Evolutionary conservation across 805 yeast species (phyloP), one percentile per base, ranked within the genome.

Genomic region (Ogataea nakhonphanomensis): DNA sequence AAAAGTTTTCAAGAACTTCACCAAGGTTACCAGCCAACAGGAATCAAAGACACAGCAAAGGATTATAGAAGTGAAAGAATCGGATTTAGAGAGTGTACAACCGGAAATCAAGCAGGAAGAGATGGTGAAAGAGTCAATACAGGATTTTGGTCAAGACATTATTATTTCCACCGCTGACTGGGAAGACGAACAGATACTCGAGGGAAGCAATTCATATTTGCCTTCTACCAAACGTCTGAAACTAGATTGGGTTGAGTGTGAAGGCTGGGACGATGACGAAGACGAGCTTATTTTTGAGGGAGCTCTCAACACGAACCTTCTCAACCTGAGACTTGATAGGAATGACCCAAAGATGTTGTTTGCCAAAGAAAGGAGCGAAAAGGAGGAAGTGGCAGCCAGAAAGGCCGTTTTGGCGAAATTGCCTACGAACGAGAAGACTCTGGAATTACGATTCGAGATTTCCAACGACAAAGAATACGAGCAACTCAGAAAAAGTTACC

Each of bases 401-500:
- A 41, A 26, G 45, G 53, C 44, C 27, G 54, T 41, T 33, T 27
- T 37, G 33, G 73, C 79, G 1, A 33, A 53, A 3, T 62, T 76
- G 6, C 84, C 90, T 3, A 61, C 71, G 2, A 73, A 67, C 43
- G 85, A 81, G 33, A 73, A 72, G 45, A 57, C 69, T 22, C 53
- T 87, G 14, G 71, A 74, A 26, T 59, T 71, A 43, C 81, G 84
- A 49, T 88, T 84, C 64, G 84, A 86, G 59, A 73, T 91, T 28
- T 89, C 97, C 7, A 93, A 93, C 62, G 99, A 93, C 62, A 74
- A 76, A 31, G 84, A 83, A 30, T 93, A 93, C 61, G 95, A 87
- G 43, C 65, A 83, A 38, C 69, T 93, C 50, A 84, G 84, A 55
- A 84, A 80, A 42, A 90, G 88, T 54, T 89, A 90, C 59, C 95